phyloP scores from a whole-genome alignment of 805 yeast genomes.

The Spathaspora girioi region DNA sequence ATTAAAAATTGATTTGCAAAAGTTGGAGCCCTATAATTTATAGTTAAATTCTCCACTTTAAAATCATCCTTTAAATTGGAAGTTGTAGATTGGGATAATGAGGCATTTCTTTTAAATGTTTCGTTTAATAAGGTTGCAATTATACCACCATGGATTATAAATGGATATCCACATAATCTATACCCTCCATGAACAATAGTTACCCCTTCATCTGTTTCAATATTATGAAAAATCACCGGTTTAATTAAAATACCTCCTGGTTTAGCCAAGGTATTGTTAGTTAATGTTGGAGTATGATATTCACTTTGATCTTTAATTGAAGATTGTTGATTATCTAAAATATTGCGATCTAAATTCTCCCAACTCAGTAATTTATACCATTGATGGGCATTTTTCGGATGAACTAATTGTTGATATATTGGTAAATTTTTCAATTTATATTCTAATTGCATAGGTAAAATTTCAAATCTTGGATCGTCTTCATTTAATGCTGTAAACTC shows the following conservation, averaged over 20 bases:
- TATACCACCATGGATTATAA: constrained; percentile 85
- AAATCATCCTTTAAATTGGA: constrained; percentile 41
- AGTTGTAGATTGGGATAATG: constrained; percentile 31
- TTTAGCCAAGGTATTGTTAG: constrained; percentile 48
- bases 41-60: constrained; percentile 44
- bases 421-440: constrained; percentile 46
- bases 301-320: constrained; percentile 13
- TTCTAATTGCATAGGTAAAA: constrained; percentile 40
- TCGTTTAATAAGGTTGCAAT: constrained; percentile 80
- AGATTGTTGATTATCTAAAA: constrained; percentile 21
- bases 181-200: constrained; percentile 76
- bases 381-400: constrained; percentile 41
- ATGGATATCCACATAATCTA: constrained; percentile 80
- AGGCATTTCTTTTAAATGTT: constrained; percentile 54
- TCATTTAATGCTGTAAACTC: constrained; percentile 18
- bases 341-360: constrained; percentile 40
- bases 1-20: constrained; percentile 74
- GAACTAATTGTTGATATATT: constrained; percentile 46
- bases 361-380: constrained; percentile 44
- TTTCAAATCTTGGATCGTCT: constrained; percentile 11
- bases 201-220: constrained; percentile 53
- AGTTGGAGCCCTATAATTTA: constrained; percentile 68
- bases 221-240: constrained; percentile 65
- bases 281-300: constrained; percentile 17
- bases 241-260: constrained; percentile 81